Conservation (phyloP, 768 basidiomycete genomes). For the Mycena albidolilacea region DNA sequence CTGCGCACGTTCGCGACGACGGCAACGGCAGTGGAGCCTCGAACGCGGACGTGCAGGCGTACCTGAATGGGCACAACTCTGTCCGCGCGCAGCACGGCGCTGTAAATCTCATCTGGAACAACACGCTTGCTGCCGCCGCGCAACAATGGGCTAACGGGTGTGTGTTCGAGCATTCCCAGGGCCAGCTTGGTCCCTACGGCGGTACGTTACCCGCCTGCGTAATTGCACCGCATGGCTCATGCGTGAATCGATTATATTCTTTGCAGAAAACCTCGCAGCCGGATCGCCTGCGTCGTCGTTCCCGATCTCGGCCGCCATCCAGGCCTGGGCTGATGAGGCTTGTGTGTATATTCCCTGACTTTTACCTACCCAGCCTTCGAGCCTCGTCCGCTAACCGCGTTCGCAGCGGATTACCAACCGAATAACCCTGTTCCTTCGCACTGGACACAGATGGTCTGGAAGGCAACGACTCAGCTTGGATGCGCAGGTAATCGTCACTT, state of each 20-base stretch:
- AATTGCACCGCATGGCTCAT: not conserved
- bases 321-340: constrained; percentile 61
- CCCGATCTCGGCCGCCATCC: constrained; percentile 51
- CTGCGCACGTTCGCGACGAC: constrained; percentile 3
- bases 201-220: constrained; percentile 43
- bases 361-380: constrained; percentile 8
- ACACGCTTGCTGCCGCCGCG: constrained; percentile 57
- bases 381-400: not conserved
- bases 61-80: constrained; percentile 47
- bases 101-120: constrained; percentile 59
- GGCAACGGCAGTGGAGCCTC: constrained; percentile 8
- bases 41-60: constrained; percentile 23
- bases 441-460: constrained; percentile 69
- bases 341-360: constrained; percentile 47
- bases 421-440: constrained; percentile 59
- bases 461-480: constrained; percentile 59
- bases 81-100: constrained; percentile 63
- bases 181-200: constrained; percentile 52
- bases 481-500: constrained; percentile 49
- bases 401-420: constrained; percentile 54
- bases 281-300: constrained; percentile 54
- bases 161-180: constrained; percentile 63
- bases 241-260: not conserved
- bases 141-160: constrained; percentile 64
- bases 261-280: constrained; percentile 66